A percentile compares a stretch with the other conserved stretches of the same genome.
Conservation (phyloP, 2,329 filamentous ascomycete genomes). For the Raffaelea arxii region DNA sequence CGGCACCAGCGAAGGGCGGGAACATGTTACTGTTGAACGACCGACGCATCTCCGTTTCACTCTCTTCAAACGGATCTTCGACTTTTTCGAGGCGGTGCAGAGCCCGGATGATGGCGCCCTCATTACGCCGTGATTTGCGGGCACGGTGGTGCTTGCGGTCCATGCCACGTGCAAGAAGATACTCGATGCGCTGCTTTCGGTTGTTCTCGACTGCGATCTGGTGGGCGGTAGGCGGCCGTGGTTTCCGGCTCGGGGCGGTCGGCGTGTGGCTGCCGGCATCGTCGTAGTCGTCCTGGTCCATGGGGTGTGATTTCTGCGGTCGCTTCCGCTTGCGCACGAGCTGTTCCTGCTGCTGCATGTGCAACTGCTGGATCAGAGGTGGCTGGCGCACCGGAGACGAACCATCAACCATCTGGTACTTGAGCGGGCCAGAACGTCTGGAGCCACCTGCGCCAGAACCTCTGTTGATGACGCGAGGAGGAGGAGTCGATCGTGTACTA, state of each 20-base stretch:
- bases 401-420: constrained; percentile 50
- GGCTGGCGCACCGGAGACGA: constrained; percentile 46
- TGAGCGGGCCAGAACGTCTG: constrained; percentile 41
- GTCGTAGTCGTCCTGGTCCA: constrained; percentile 9
- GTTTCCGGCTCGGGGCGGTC: constrained; percentile 41
- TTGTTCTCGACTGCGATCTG: constrained; percentile 75
- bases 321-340: constrained; percentile 1
- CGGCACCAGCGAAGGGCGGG: constrained; percentile 9
- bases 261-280: constrained; percentile 6
- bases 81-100: constrained; percentile 52
- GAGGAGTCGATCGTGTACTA: constrained; percentile 42
- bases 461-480: constrained; percentile 30
- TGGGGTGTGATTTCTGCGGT: neutral
- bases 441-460: constrained; percentile 32
- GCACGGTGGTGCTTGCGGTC: constrained; percentile 55
- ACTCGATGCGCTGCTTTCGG: constrained; percentile 68
- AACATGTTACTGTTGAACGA: constrained; percentile 17
- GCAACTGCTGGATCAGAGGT: constrained; percentile 12
- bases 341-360: constrained; percentile 17
- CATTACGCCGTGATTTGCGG: constrained; percentile 49
- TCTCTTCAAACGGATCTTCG: constrained; percentile 49
- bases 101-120: constrained; percentile 58
- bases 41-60: constrained; percentile 45
- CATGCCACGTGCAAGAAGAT: constrained; percentile 68
- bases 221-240: constrained; percentile 69